Base-by-base conservation (phyloP, 2,329 filamentous ascomycete species). In the Phaeomoniella chlamydospora region DNA sequence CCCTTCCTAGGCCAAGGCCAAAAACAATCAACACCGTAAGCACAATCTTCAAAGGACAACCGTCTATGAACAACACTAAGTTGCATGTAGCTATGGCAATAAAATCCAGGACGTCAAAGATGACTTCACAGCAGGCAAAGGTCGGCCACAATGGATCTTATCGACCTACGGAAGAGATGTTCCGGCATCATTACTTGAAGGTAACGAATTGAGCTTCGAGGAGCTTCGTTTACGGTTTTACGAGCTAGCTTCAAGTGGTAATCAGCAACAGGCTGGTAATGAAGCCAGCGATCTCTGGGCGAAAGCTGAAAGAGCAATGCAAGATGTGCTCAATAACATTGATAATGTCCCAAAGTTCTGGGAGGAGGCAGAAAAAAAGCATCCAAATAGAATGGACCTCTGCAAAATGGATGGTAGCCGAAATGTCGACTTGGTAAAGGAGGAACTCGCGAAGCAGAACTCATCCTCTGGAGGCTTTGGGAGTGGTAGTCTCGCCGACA, bases 191-290 rank as follows among this genome's bases (percentile, higher is more conserved):
- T 67, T 94, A 1, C 87, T 94, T 49, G 85, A 85, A 36, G 86
- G 85, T 2, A 71, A 86, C 13, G 88, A 96, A 55, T 80, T 86
- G 54, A 93, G 85, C 49, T 80, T 81, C 29, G 88, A 96, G 55
- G 88, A 96, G 57, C 71, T 93, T 53, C 72, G 86, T 34, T 53
- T 87, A 17, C 60, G 65, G 15, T 78, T 85, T 51, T 87, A 88
- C 50, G 64, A 76, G 36, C 72, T 72, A 2, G 62, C 67, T 29
- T 68, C 72, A 5, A 51, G 68, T 5, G 80, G 81, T 1, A 80
- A 77, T 38, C 57, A 65, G 35, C 55, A 68, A 37, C 56, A 60
- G 43, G 70, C 68, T 17, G 59, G 74, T 14, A 58, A 64, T 48
- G 63, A 64, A 50, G 63, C 62, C 12, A 54, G 59, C 51, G 61